These are phyloP conservation scores for Boechera divaricarpa DNA, from an alignment of 345 rosid genomes.

Conservation along the genomic window DNA sequence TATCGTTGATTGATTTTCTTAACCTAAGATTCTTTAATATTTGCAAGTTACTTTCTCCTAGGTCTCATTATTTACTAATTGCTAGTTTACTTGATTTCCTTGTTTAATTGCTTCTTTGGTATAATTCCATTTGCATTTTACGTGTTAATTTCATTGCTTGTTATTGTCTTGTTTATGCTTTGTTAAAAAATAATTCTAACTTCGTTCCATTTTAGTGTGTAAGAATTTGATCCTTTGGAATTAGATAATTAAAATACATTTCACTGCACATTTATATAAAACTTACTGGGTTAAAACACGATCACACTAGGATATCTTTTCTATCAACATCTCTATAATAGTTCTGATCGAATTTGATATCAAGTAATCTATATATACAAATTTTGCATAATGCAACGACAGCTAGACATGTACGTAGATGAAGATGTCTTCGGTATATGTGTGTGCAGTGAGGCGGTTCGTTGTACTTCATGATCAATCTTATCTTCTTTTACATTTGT, in stretches of 20 bases:
- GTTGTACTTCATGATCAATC: constrained; percentile 40
- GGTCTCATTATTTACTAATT: no score
- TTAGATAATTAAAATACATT: no score
- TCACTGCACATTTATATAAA: no score
- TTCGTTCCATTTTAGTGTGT: not conserved
- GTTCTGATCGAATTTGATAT: not conserved
- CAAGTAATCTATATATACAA: constrained; percentile 1
- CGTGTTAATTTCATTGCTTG: not conserved
- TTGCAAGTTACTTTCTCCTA: no score
- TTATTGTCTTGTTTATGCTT: not conserved
- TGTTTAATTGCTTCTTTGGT: not conserved
- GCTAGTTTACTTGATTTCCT: not conserved
- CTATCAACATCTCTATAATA: not conserved
- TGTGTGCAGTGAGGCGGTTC: constrained; percentile 27
- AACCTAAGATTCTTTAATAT: no score
- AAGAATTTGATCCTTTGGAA: not conserved
- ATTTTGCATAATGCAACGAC: constrained; percentile 16
- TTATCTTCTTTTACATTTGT: constrained; percentile 39
- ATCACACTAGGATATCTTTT: not conserved
- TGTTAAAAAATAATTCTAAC: not conserved
- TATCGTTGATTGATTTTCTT: no score
- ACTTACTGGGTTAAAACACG: not conserved
- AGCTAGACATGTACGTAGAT: constrained; percentile 25
- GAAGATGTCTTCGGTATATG: constrained; percentile 12
- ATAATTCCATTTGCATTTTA: not conserved